Conservation (phyloP, 2,329 filamentous ascomycete genomes). For the Shiraia sp. region DNA sequence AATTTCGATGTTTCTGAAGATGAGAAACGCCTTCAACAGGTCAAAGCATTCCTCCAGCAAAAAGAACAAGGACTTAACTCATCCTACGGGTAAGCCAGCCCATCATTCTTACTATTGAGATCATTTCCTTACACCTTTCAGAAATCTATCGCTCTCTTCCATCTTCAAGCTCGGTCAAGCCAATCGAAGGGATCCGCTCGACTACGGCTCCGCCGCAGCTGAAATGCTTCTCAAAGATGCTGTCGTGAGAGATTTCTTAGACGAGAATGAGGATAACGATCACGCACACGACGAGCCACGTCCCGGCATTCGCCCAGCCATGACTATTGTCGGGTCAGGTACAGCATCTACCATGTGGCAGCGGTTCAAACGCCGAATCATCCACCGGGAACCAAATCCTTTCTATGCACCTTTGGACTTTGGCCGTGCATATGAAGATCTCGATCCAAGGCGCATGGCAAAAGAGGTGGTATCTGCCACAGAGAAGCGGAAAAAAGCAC, state of each 20-base stretch:
- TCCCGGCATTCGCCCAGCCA: constrained; percentile 42
- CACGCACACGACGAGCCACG: constrained; percentile 34
- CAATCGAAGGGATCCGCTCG: constrained; percentile 76
- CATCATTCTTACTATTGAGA: background rate
- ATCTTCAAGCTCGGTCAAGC: constrained; percentile 67
- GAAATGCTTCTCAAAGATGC: constrained; percentile 97
- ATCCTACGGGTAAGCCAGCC: constrained; percentile 54
- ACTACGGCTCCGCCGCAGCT: constrained; percentile 88
- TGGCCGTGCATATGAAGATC: constrained; percentile 70
- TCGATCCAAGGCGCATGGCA: constrained; percentile 86
- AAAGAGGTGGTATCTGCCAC: constrained; percentile 85
- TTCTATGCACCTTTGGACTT: constrained; percentile 86
- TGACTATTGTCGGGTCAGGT: constrained; percentile 59
- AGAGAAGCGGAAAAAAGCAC: constrained; percentile 80
- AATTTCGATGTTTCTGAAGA: constrained; percentile 99
- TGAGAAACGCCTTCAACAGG: constrained; percentile 94
- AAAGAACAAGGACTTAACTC: constrained; percentile 76
- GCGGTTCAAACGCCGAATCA: constrained; percentile 60
- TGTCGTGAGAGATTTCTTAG: constrained; percentile 91
- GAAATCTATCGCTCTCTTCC: constrained; percentile 72
- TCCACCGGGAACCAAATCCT: constrained; percentile 80
- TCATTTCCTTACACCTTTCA: constrained; percentile 17
- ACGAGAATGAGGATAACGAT: constrained; percentile 61
- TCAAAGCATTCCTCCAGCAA: constrained; percentile 89
- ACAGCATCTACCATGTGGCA: constrained; percentile 65